Conservation (phyloP, 768 basidiomycete genomes). For the Suillus cothurnatus region DNA sequence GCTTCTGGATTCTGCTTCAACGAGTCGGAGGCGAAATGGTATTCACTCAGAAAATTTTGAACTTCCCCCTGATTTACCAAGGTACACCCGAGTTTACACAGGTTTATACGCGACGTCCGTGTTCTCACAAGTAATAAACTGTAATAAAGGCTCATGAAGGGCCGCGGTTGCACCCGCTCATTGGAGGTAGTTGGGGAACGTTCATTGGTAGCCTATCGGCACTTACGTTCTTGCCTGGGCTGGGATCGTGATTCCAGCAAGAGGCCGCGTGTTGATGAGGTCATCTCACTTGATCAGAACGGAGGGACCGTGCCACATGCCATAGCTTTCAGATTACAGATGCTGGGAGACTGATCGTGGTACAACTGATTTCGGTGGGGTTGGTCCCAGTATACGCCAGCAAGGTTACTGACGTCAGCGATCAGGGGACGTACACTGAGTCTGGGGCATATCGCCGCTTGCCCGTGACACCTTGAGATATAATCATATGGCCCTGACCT, state of each 20-base stretch:
- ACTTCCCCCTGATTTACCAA: background rate
- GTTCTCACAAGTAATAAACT: constrained; percentile 4
- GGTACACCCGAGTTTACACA: background rate
- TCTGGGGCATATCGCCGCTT: constrained; percentile 1
- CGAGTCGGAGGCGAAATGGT: background rate
- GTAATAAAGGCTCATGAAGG: background rate
- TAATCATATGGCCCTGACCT: background rate
- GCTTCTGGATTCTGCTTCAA: background rate
- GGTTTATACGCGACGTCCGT: background rate
- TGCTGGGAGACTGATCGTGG: background rate
- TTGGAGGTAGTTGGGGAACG: background rate
- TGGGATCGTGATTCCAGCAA: background rate
- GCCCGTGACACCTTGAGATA: background rate
- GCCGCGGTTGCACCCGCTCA: background rate
- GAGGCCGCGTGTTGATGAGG: background rate
- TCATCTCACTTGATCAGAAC: background rate
- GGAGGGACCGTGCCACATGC: background rate
- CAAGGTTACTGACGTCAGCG: background rate
- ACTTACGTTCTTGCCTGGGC: constrained; percentile 1
- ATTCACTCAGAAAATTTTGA: background rate
- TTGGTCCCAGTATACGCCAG: background rate
- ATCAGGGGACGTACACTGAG: background rate
- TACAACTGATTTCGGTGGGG: background rate
- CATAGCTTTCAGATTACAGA: background rate
- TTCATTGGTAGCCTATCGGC: background rate